A percentile compares a stretch with the other conserved stretches of the same genome.
phyloP scores from a whole-genome alignment of 2,329 filamentous ascomycete species.

The Aspergillus puulaauensis region DNA sequence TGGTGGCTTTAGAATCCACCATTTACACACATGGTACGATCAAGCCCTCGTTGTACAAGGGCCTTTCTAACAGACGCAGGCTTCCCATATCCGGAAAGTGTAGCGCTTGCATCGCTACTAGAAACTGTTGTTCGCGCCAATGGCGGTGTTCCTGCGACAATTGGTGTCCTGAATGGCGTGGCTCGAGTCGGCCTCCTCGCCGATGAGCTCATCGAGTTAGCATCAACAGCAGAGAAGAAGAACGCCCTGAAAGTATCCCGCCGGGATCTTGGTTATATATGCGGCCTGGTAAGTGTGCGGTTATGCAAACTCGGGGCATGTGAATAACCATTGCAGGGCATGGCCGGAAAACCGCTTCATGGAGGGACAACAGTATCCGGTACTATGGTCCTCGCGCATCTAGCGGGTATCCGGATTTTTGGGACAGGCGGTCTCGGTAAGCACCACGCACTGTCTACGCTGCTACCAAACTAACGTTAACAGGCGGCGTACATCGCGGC shows the following conservation, averaged over 20 bases:
- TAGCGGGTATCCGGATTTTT: conserved; percentile 88
- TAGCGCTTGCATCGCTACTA: conserved; percentile 74
- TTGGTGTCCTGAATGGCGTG: conserved; percentile 81
- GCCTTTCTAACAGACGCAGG: conserved; percentile 41
- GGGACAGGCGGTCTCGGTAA: conserved; percentile 82
- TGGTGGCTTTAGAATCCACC: conserved; percentile 91
- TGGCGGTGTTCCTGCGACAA: conserved; percentile 85
- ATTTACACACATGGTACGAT: conserved; percentile 87
- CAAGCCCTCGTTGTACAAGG: not conserved
- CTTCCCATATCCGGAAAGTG: conserved; percentile 70
- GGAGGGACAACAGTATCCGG: conserved; percentile 92
- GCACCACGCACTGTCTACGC: conserved; percentile 2
- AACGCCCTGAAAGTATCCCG: conserved; percentile 79
- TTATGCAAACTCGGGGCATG: not conserved
- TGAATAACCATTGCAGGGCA: conserved; percentile 47
- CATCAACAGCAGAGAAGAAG: conserved; percentile 62
- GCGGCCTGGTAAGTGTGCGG: conserved; percentile 63
- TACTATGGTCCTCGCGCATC: conserved; percentile 83
- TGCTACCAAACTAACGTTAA: conserved; percentile 15
- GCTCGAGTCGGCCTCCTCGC: conserved; percentile 75
- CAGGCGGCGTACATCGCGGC: conserved; percentile 83
- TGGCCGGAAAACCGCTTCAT: conserved; percentile 68
- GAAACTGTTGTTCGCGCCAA: conserved; percentile 77
- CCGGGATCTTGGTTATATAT: conserved; percentile 79
- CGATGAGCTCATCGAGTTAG: conserved; percentile 71